Percentiles rank a stretch among this genome's conserved stretches.
Conservation (phyloP, 2,329 filamentous ascomycete genomes). For the Helotiales sp. region DNA sequence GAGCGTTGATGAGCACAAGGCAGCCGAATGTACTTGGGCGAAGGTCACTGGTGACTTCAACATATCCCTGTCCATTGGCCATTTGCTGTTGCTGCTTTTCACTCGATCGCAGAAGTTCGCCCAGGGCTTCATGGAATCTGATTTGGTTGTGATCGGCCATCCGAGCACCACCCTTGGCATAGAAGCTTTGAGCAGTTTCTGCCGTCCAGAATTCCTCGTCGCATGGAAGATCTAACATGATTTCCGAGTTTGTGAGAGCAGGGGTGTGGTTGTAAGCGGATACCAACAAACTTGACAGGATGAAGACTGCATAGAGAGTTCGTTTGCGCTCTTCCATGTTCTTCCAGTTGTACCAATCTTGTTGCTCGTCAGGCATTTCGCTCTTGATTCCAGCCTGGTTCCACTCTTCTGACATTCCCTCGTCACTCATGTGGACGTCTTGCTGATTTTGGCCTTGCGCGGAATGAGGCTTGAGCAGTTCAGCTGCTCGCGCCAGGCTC, state of each 20-base stretch:
- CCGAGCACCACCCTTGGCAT: conserved; percentile 73
- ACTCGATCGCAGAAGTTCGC: conserved; percentile 79
- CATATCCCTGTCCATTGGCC: conserved; percentile 50
- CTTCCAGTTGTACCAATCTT: conserved; percentile 92
- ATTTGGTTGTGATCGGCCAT: conserved; percentile 72
- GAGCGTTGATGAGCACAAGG: conserved; percentile 86
- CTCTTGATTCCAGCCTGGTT: conserved; percentile 50
- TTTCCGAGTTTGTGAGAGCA: conserved; percentile 91
- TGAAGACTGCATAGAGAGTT: conserved; percentile 89
- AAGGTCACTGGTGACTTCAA: conserved; percentile 65
- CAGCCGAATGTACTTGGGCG: conserved; percentile 91
- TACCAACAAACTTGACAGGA: conserved; percentile 87
- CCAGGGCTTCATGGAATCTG: conserved; percentile 82
- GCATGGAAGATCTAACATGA: conserved; percentile 85
- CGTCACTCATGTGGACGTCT: conserved; percentile 53
- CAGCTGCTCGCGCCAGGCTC: conserved; percentile 88
- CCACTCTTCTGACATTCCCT: conserved; percentile 61
- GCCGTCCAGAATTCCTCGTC: conserved; percentile 91
- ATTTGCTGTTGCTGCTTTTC: conserved; percentile 64
- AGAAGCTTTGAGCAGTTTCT: conserved; percentile 81
- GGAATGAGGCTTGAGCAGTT: conserved; percentile 62
- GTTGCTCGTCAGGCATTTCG: conserved; percentile 60
- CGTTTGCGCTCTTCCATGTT: conserved; percentile 87
- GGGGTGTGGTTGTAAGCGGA: conserved; percentile 93
- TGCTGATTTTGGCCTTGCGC: conserved; percentile 40